phyloP scores from a whole-genome alignment of 1,284 basidiomycete genomes.

The Sphagnurus paluster region DNA sequence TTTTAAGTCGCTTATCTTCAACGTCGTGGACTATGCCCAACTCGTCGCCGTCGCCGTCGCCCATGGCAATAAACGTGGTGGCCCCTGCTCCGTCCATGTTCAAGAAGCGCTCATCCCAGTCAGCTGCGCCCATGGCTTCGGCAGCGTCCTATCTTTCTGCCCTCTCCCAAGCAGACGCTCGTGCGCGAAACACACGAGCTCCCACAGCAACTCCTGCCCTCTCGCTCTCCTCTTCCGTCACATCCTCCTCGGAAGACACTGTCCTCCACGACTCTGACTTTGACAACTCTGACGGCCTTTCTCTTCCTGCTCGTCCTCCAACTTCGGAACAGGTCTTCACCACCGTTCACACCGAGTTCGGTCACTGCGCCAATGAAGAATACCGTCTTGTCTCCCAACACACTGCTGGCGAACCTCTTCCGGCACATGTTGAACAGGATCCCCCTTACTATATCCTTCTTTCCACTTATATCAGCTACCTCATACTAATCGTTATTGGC shows the following conservation, averaged over 20 bases:
- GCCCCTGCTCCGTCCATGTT: conserved; percentile 65
- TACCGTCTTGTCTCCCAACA: conserved; percentile 73
- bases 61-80: no score
- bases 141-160: conserved; percentile 74
- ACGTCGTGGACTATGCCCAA: conserved; percentile 11
- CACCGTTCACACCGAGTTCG: conserved; percentile 84
- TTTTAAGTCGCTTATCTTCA: no score
- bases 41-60: conserved; percentile 21
- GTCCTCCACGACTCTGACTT: conserved; percentile 54
- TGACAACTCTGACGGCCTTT: conserved; percentile 49
- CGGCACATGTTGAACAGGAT: conserved; percentile 64
- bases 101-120: conserved; percentile 54
- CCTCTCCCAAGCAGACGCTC: conserved; percentile 67
- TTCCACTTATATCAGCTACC: conserved; percentile 90
- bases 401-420: conserved; percentile 46
- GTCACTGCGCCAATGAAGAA: conserved; percentile 74
- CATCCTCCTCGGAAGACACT: conserved; percentile 63
- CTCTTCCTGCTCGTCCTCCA: conserved; percentile 60
- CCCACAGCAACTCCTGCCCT: conserved; percentile 62
- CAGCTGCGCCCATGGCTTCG: conserved; percentile 47
- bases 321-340: conserved; percentile 75
- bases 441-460: conserved; percentile 91
- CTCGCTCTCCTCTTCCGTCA: conserved; percentile 69
- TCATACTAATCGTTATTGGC: conserved; percentile 87
- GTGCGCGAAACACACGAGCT: conserved; percentile 44